These are phyloP conservation scores for Penicillium sp. DNA, from an alignment of 2,329 filamentous ascomycete genomes.

Conservation along the genomic window DNA sequence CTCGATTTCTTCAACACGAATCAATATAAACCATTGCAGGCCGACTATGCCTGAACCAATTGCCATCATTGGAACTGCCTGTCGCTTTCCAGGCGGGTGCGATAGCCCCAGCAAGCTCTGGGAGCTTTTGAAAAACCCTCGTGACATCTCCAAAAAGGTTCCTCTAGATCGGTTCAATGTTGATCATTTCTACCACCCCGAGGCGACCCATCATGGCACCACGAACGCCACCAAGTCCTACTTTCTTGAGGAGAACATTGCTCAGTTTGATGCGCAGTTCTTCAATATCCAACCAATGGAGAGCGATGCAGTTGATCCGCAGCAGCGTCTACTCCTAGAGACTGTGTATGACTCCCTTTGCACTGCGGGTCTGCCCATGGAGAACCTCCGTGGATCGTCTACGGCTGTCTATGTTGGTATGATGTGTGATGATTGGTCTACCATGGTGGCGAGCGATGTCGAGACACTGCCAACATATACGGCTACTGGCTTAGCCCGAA, in stretches of 20 bases:
- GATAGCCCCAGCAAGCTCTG: not conserved
- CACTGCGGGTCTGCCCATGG: not conserved
- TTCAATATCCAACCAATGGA: not conserved
- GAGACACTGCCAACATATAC: not conserved
- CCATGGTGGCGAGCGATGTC: not conserved
- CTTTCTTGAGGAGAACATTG: not conserved
- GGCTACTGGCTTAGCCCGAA: not conserved
- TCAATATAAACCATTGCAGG: too few relatives aligned
- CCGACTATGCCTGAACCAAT: not conserved
- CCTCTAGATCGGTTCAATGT: not conserved
- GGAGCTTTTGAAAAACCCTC: not conserved
- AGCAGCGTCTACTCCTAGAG: not conserved
- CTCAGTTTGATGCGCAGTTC: not conserved
- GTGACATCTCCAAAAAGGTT: not conserved
- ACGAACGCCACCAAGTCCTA: not conserved
- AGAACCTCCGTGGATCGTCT: not conserved
- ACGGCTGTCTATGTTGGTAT: not conserved
- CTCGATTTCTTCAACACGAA: too few relatives aligned
- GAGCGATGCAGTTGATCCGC: not conserved
- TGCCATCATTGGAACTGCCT: not conserved
- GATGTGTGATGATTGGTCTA: not conserved
- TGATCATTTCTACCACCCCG: not conserved
- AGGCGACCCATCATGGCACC: not conserved
- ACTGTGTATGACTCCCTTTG: not conserved
- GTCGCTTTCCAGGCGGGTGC: not conserved